Base-by-base conservation (phyloP, 208 protist species). In the Angomonas deanei region DNA sequence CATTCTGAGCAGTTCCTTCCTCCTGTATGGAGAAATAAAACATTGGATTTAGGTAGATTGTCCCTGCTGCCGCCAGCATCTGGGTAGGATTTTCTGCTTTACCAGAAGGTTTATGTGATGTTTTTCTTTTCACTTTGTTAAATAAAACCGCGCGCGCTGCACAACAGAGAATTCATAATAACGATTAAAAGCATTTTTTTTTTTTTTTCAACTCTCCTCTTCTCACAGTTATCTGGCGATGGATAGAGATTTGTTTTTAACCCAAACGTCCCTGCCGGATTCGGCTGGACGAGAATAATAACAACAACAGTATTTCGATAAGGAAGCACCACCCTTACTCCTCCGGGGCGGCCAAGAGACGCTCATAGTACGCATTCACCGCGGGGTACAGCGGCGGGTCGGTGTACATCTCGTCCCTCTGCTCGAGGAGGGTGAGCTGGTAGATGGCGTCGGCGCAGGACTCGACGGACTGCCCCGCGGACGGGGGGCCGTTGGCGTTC, bases 371-470 rank as follows among this genome's bases (percentile, higher is more conserved):
- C 3, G 3, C 15, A 15, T 62, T 32, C 36, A 62, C 57, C 4
- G 46, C 33, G 8, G 57, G 57, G 19, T 49, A 47, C 11, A 54
- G 33, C 2, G 38, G 39, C 2, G 48, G 39, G 1, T 47, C 39
- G 21, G 60, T 65, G 46, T 36, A 65, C 47, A 65, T 55, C 19
- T 53, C 48, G 3, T 4, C 30, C 1, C 46, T 13, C 2, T 27
- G 17, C 48, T 65, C 60, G 6, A 65, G 39, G 2, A 65, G 42
- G 11, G 60, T 32, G 3, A 27, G 60, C 60, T 65, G 60, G 34
- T 65, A 65, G 21, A 65, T 55, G 4, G 32, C 60, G 26, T 55
- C 60, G 10, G 17, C 10, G 47, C 42, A 53, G 30, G 48, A 38
- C 33, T 65, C 60, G 24, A 65, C 60, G 21, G 30, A 36, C 46